Evolutionary conservation across 306 rosid species (phyloP).

Genomic region (Sesbania bispinosa): DNA sequence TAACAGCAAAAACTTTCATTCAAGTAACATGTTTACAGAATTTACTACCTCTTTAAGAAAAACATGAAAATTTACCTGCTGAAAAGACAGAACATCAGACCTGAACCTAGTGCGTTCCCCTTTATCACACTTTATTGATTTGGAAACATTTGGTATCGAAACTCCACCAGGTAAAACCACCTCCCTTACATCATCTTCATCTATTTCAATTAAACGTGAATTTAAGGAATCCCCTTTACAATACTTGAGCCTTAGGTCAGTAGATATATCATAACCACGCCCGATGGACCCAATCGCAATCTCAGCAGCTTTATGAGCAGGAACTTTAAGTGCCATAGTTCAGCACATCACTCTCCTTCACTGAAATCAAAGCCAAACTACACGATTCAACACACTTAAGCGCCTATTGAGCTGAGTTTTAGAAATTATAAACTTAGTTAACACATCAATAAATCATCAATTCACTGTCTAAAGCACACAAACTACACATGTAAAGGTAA

Average conservation of each 20-base stretch:
- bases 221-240: conserved; percentile 59
- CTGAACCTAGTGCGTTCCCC: conserved; percentile 94
- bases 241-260: conserved; percentile 81
- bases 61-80: conserved; percentile 57
- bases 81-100: conserved; percentile 95
- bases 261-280: conserved; percentile 76
- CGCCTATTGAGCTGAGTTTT: conserved; percentile 14
- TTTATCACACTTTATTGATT: conserved; percentile 87
- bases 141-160: conserved; percentile 68
- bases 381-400: conserved; percentile 4
- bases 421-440: not conserved
- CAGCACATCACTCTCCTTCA: conserved; percentile 46
- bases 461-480: not conserved
- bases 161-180: conserved; percentile 79
- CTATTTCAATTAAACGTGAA: conserved; percentile 74
- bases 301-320: conserved; percentile 71
- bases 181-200: conserved; percentile 59
- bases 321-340: conserved; percentile 80
- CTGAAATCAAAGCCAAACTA: conserved; percentile 35
- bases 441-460: conserved; percentile 2
- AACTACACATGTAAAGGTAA: not conserved
- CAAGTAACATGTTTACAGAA: conserved; percentile 9
- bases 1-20: not conserved
- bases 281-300: conserved; percentile 84
- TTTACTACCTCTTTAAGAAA: conserved; percentile 50